A percentile compares a stretch with the other conserved stretches of the same genome.
Evolutionary conservation across 2,329 filamentous ascomycete species (phyloP).

Genomic region (Volutella citrinella): DNA sequence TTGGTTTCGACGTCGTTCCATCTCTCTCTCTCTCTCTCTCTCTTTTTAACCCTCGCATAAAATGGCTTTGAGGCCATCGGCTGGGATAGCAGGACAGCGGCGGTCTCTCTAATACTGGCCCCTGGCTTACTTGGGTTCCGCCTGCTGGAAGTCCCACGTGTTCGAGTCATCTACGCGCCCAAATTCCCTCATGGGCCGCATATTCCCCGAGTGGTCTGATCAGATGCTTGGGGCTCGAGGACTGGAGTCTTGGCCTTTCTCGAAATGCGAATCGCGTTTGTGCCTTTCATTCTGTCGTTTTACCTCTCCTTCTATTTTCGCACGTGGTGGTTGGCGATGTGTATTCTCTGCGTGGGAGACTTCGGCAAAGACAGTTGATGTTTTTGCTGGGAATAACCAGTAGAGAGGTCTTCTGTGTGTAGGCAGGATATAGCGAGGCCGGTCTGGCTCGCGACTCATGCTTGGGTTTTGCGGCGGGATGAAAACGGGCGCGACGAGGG

Average conservation of each 20-base stretch:
- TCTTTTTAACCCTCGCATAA: not conserved
- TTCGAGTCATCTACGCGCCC: too few species aligned
- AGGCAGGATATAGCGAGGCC: conserved; percentile 8
- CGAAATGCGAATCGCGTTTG: too few species aligned
- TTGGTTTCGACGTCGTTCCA: too few species aligned
- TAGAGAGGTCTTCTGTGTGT: too few species aligned
- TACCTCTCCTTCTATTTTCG: conserved; percentile 12
- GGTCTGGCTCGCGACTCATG: conserved; percentile 16
- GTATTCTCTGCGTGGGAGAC: conserved; percentile 13
- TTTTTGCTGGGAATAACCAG: conserved; percentile 12
- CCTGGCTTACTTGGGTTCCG: conserved; percentile 4
- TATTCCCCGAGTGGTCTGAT: too few species aligned
- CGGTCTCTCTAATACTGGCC: conserved; percentile 19
- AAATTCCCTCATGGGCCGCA: too few species aligned
- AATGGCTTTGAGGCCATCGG: conserved; percentile 14
- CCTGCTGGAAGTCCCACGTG: too few species aligned
- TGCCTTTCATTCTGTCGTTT: too few species aligned
- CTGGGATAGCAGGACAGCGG: conserved; percentile 7
- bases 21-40: conserved; percentile 20
- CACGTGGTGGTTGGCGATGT: conserved; percentile 12
- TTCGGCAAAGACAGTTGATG: conserved; percentile 12
- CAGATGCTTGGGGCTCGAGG: too few species aligned
- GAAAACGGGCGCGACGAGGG: conserved; percentile 21
- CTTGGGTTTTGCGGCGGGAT: conserved; percentile 17
- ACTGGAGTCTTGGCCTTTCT: too few species aligned